phyloP scores from a whole-genome alignment of 1,284 basidiomycete genomes.

The Papiliotrema fonsecae region DNA sequence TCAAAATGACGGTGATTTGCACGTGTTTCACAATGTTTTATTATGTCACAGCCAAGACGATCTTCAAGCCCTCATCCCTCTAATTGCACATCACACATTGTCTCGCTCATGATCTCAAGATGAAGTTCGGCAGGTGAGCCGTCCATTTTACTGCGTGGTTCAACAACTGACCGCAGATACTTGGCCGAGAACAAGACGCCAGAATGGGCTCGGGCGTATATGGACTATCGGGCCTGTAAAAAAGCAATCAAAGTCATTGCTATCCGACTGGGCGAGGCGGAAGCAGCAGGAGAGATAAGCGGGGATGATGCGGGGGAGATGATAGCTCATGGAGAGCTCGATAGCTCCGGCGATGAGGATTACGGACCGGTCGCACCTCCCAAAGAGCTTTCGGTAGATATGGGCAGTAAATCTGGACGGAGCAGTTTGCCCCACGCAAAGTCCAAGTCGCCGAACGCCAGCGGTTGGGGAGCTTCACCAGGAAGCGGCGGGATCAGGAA shows the following conservation, averaged over 20 bases:
- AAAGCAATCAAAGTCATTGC: slow-evolving; percentile 46
- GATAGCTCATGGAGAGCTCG: slow-evolving; percentile 7
- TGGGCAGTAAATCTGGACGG: slow-evolving; percentile 5
- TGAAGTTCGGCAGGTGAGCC: slow-evolving; percentile 33
- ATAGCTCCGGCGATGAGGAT: slow-evolving; percentile 33
- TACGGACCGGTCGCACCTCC: slow-evolving; percentile 34
- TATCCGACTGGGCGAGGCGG: slow-evolving; percentile 22
- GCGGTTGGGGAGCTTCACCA: neutral
- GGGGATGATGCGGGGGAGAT: slow-evolving; percentile 16
- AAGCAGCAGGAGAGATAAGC: slow-evolving; percentile 7
- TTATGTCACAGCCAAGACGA: too few relatives aligned
- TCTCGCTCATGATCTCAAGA: slow-evolving; percentile 2
- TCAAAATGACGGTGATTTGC: too few relatives aligned
- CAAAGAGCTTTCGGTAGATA: too few relatives aligned
- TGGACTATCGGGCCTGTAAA: slow-evolving; percentile 48
- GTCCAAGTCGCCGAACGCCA: neutral
- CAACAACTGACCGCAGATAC: slow-evolving; percentile 25
- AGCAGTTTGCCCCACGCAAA: too few relatives aligned
- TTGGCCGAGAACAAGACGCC: slow-evolving; percentile 46
- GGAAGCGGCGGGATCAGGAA: neutral
- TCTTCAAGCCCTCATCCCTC: too few relatives aligned
- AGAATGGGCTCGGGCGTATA: slow-evolving; percentile 49
- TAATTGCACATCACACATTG: too few relatives aligned
- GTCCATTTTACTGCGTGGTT: neutral
- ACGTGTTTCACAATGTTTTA: neutral